Percentiles rank a stretch among this genome's conserved stretches.
Conservation (phyloP, 257 asterid genomes). For the Ophiorrhiza pumila region DNA sequence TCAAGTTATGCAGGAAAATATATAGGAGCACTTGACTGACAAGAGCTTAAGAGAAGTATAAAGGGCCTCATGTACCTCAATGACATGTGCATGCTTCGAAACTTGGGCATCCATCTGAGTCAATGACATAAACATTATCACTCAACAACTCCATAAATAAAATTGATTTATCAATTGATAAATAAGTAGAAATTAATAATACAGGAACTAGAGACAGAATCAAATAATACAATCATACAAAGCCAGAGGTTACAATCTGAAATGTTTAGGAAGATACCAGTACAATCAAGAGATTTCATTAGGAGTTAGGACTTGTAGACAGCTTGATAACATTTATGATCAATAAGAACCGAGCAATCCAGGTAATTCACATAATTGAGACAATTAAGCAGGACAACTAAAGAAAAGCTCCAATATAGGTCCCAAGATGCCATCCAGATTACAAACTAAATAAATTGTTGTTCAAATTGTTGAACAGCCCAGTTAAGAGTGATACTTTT, state of each 20-base stretch:
- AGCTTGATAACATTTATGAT: neutral
- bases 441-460: neutral
- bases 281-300: neutral
- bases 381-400: neutral
- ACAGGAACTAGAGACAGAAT: neutral
- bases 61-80: conserved; percentile 43
- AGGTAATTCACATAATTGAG: neutral
- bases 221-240: neutral
- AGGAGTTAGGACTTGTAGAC: no score
- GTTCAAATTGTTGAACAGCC: neutral
- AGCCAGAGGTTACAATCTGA: neutral
- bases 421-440: neutral
- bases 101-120: conserved; percentile 60
- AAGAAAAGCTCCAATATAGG: neutral
- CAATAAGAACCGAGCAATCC: neutral
- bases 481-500: neutral
- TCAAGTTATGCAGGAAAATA: neutral
- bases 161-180: neutral
- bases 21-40: conserved; percentile 39
- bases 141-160: neutral
- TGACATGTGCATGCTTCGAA: conserved; percentile 41
- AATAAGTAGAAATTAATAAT: neutral
- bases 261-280: neutral
- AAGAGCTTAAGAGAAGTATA: conserved; percentile 56
- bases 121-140: conserved; percentile 8